Percentiles rank a stretch among this genome's conserved stretches.
Conservation (phyloP, 345 rosid species). For the Salix dunnii region DNA sequence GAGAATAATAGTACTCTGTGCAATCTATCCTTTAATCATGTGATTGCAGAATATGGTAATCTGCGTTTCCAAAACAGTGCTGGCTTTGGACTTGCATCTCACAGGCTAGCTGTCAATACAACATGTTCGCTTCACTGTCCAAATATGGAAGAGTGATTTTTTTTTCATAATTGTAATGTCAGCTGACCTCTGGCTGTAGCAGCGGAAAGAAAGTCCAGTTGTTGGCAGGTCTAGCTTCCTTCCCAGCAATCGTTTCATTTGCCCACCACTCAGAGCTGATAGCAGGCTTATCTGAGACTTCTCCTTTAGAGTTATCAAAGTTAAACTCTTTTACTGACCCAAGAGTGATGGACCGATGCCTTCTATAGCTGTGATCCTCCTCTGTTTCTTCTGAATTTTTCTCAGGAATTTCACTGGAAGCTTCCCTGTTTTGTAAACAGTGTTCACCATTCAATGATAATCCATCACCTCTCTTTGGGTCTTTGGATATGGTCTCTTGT, state of each 20-base stretch:
- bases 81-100: conserved; percentile 24
- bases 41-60: conserved; percentile 13
- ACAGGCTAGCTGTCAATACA: conserved; percentile 13
- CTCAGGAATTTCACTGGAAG: conserved; percentile 24
- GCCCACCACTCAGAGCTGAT: conserved; percentile 84
- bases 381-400: conserved; percentile 44
- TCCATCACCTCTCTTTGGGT: conserved; percentile 18
- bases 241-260: conserved; percentile 67
- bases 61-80: conserved; percentile 7
- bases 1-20: conserved; percentile 3
- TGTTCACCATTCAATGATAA: conserved; percentile 11
- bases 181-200: conserved; percentile 70
- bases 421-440: conserved; percentile 24
- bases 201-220: conserved; percentile 87
- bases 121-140: conserved; percentile 6
- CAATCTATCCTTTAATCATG: conserved; percentile 3
- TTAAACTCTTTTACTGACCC: conserved; percentile 88
- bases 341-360: conserved; percentile 56
- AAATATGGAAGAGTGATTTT: neutral
- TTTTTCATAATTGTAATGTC: conserved; percentile 21
- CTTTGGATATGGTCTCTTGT: conserved; percentile 24
- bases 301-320: conserved; percentile 64
- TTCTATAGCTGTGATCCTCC: conserved; percentile 40
- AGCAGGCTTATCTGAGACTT: conserved; percentile 40
- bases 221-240: conserved; percentile 48